Percentiles rank a stretch among this genome's conserved stretches.
Evolutionary conservation across 192 early-diverging fungal species (phyloP).

Genomic region (Phycomyces blakesleeanus): DNA sequence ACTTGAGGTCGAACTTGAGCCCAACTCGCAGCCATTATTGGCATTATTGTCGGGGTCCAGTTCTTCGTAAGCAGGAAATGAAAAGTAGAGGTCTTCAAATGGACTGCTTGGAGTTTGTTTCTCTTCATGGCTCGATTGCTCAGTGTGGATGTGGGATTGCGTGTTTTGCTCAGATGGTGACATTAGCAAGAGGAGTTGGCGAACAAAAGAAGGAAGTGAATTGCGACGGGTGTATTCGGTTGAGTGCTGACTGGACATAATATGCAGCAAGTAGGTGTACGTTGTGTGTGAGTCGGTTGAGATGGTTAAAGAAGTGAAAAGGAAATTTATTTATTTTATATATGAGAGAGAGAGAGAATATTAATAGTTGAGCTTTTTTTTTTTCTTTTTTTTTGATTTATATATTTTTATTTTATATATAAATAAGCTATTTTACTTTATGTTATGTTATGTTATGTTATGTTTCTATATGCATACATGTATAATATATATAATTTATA

Average conservation of each 20-base stretch:
- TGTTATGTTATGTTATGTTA: too few species aligned
- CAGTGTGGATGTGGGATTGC: neutral
- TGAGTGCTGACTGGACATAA: neutral
- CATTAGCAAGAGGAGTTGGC: slow-evolving; percentile 11
- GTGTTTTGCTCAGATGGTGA: slow-evolving; percentile 6
- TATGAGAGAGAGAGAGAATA: too few species aligned
- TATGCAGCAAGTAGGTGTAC: neutral
- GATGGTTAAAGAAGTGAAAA: neutral
- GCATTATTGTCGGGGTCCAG: neutral
- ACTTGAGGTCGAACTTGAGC: neutral
- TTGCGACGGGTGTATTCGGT: slow-evolving; percentile 11
- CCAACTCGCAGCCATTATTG: neutral
- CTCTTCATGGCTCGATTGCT: neutral
- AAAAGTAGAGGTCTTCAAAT: slow-evolving; percentile 19
- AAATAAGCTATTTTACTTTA: too few species aligned
- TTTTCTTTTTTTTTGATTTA: too few species aligned
- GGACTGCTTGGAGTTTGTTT: slow-evolving; percentile 13
- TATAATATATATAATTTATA: too few species aligned
- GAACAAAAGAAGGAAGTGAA: slow-evolving; percentile 18
- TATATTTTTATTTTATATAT: too few species aligned
- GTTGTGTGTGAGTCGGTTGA: neutral
- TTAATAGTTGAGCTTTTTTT: too few species aligned
- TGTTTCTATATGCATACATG: too few species aligned
- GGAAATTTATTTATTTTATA: too few species aligned
- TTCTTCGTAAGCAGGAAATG: slow-evolving; percentile 19